phyloP scores from a whole-genome alignment of 345 rosid species.

The Diplotaxis tenuifolia region DNA sequence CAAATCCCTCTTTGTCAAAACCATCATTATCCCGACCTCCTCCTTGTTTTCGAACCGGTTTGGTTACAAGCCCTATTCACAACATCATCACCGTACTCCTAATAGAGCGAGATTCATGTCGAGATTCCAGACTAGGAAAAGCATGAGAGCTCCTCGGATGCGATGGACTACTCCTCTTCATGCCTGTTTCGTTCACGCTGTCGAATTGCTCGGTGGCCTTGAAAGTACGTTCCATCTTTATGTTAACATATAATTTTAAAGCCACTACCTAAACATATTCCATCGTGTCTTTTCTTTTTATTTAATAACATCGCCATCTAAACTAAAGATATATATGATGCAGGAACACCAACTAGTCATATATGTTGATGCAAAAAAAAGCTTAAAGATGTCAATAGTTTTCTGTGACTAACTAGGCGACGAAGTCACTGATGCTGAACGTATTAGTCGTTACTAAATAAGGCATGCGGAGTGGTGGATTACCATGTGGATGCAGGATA shows the following conservation, averaged over 20 bases:
- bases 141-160: conserved; percentile 76
- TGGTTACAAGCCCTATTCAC: conserved; percentile 51
- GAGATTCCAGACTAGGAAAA: conserved; percentile 50
- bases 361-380: not conserved
- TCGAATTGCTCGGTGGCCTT: conserved; percentile 95
- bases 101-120: too few relatives aligned
- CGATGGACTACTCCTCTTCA: conserved; percentile 98
- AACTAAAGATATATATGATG: too few relatives aligned
- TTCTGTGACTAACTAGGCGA: too few relatives aligned
- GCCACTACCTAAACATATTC: not conserved
- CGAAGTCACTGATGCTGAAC: too few relatives aligned
- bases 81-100: too few relatives aligned
- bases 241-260: not conserved
- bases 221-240: conserved; percentile 70
- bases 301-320: too few relatives aligned
- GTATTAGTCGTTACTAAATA: too few relatives aligned
- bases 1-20: conserved; percentile 94
- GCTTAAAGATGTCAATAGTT: too few relatives aligned
- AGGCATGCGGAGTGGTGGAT: too few relatives aligned
- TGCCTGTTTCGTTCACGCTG: conserved; percentile 96
- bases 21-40: conserved; percentile 39
- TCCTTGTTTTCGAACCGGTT: conserved; percentile 47
- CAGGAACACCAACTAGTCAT: not conserved
- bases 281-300: not conserved
- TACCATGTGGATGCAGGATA: too few relatives aligned